phyloP scores from a whole-genome alignment of 345 rosid species.

The Eucalyptus erythrocorys region DNA sequence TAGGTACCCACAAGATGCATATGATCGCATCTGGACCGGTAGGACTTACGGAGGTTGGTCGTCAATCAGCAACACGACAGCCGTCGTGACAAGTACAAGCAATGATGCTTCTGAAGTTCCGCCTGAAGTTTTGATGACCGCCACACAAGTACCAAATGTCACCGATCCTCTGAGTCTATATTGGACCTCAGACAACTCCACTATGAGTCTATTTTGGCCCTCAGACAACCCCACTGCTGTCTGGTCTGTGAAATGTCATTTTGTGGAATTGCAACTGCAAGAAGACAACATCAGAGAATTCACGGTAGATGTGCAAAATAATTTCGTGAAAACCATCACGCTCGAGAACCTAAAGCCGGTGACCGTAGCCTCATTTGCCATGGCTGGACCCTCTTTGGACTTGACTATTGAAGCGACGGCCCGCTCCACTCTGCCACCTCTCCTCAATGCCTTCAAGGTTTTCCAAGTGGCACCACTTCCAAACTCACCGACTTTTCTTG shows the following conservation, averaged over 20 bases:
- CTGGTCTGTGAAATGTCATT: not conserved
- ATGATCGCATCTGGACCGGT: not conserved
- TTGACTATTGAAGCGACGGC: rapidly evolving
- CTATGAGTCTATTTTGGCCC: no score
- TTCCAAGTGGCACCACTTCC: conserved; percentile 3
- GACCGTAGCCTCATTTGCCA: not conserved
- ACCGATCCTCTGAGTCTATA: rapidly evolving
- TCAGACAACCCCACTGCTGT: not conserved
- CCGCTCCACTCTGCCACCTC: conserved; percentile 4
- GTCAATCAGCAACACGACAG: not conserved
- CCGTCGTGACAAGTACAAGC: not conserved
- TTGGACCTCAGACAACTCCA: not conserved
- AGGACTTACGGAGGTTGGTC: rapidly evolving
- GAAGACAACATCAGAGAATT: not conserved
- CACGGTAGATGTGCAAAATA: rapidly evolving
- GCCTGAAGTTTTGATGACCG: not conserved
- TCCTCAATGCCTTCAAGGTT: conserved; percentile 26
- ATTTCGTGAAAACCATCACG: rapidly evolving
- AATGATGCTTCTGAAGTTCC: not conserved
- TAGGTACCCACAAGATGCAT: not conserved
- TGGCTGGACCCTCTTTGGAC: not conserved
- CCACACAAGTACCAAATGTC: not conserved
- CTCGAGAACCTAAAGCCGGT: not conserved
- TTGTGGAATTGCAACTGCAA: conserved; percentile 5
- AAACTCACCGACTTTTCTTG: not conserved